Conservation (phyloP, 1,284 basidiomycete species). For the Cryptococcus sp. region DNA sequence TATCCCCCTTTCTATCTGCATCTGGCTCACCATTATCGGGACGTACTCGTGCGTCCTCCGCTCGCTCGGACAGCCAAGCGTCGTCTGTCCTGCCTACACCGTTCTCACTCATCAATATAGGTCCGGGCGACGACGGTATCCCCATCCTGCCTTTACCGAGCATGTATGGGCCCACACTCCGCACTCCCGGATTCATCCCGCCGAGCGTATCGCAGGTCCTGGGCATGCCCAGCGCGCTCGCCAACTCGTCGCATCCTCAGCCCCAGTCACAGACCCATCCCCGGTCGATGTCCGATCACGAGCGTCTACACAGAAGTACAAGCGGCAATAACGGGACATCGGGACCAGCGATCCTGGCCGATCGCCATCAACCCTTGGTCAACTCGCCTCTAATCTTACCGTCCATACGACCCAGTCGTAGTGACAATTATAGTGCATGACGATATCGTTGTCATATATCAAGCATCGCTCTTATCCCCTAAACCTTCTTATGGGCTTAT, state of each 20-base stretch:
- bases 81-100: conserved; percentile 7
- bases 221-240: background rate
- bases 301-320: background rate
- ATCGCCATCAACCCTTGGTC: background rate
- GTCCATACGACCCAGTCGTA: conserved; percentile 4
- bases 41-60: conserved; percentile 1
- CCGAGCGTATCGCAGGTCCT: conserved; percentile 18
- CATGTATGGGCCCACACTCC: conserved; percentile 2
- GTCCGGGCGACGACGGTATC: conserved; percentile 23
- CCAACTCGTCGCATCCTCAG: background rate
- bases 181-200: conserved; percentile 9
- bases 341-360: background rate
- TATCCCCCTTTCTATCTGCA: background rate
- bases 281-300: background rate
- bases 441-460: no score
- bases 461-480: no score
- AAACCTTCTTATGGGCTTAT: no score
- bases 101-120: conserved; percentile 7
- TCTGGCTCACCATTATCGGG: background rate
- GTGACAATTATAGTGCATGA: background rate
- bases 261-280: background rate
- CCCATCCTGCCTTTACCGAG: conserved; percentile 20
- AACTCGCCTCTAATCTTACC: conserved; percentile 2
- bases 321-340: background rate
- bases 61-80: conserved; percentile 1